Base-by-base conservation (phyloP, 768 basidiomycete species). In the Tylopilus sp. region DNA sequence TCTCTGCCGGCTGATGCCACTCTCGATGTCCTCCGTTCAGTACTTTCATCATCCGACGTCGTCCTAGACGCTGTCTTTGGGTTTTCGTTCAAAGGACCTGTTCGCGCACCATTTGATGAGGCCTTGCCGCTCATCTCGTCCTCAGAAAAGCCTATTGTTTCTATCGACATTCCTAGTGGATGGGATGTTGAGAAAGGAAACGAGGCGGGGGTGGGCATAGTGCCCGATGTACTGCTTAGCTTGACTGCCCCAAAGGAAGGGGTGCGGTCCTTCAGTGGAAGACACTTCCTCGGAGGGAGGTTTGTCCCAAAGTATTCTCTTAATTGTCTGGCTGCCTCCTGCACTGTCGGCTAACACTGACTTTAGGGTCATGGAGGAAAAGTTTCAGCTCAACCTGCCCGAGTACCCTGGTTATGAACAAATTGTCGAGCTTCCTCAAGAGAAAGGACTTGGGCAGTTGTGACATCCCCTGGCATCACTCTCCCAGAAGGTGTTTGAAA, bases 11-110 rank as follows among this genome's bases (percentile, higher is more conserved):
- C 79, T 9, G 75, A 79, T 5, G 72, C 67, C 34, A 78, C 80
- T 21, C 59, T 69, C 16, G 73, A 76, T 19, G 60, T 75, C 30
- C 77, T 89, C 19, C 67, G 72, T 43, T 65, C 72, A 38, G 79
- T 80, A 7, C 75, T 89, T 33, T 63, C 74, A 8, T 74, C 78
- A 28, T 81, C 83, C 5, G 90, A 97, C 68, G 84, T 97, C 38
- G 80, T 98, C 19, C 77, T 99, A 49, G 97, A 99, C 65, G 92
- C 95, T 6, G 89, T 99, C 52, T 99, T 99, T 62, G 97, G 96
- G 6, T 98, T 99, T 75, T 98, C 95, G 1, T 99, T 98, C 81
- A 78, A 87, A 53, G 87, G 89, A 0, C 95, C 97, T 31, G 79
- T 94, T 6, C 87, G 97, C 12, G 71, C 86, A 9, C 97, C 97